Evolutionary conservation across 129 eudicot genomes (phyloP).

Genomic region (Flaveria linearis): DNA sequence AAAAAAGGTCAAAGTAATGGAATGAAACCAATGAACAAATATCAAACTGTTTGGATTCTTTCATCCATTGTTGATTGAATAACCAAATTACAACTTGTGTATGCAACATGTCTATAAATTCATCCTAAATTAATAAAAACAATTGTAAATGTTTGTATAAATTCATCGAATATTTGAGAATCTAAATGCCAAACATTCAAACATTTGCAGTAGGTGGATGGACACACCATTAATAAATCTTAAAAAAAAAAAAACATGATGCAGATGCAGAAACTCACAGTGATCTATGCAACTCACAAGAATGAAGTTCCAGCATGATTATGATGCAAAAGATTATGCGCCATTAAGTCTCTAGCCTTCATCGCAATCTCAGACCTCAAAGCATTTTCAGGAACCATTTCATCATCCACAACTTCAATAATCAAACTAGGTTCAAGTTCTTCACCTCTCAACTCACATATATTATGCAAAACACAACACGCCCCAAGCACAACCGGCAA

Average conservation of each 20-base stretch:
- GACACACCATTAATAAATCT: background rate
- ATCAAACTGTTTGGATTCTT: background rate
- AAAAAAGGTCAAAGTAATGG: no score
- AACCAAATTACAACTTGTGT: background rate
- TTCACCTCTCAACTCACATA: slow-evolving; percentile 71
- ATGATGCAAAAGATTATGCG: slow-evolving; percentile 82
- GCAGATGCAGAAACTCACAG: slow-evolving; percentile 11
- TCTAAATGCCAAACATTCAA: background rate
- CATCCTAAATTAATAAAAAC: background rate
- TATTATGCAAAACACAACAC: slow-evolving; percentile 82
- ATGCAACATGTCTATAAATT: slow-evolving; percentile 11
- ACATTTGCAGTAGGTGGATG: background rate
- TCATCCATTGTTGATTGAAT: background rate
- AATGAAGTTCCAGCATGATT: slow-evolving; percentile 29
- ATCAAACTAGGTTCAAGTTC: slow-evolving; percentile 46
- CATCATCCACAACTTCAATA: slow-evolving; percentile 65
- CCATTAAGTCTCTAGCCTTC: slow-evolving; percentile 70
- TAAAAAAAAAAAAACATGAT: background rate
- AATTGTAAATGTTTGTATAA: background rate
- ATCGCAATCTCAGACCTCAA: slow-evolving; percentile 56
- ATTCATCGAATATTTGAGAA: background rate
- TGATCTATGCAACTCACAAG: background rate
- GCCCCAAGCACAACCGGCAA: slow-evolving; percentile 84
- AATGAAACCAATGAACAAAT: no score
- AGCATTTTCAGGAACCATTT: slow-evolving; percentile 65